These are phyloP conservation scores for Penicillium paneum DNA, from an alignment of 2,329 filamentous ascomycete genomes.

Conservation along the genomic window DNA sequence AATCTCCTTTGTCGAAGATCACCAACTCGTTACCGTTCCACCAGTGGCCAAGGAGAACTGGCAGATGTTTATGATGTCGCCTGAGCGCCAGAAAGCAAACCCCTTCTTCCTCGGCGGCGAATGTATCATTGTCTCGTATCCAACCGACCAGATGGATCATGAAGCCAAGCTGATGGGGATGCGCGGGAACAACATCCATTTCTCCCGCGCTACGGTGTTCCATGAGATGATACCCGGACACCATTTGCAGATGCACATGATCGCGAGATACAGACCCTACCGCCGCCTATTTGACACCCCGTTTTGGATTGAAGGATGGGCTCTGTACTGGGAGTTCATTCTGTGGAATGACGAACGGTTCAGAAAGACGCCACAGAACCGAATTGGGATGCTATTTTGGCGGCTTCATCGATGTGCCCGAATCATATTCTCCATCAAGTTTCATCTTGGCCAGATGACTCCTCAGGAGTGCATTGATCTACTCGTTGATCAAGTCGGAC, in stretches of 20 bases:
- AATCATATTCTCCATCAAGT: slow-evolving; percentile 55
- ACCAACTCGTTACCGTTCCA: slow-evolving; percentile 57
- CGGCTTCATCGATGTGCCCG: slow-evolving; percentile 61
- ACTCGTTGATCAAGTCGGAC: slow-evolving; percentile 56
- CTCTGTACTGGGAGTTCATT: slow-evolving; percentile 61
- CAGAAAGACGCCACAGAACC: slow-evolving; percentile 50
- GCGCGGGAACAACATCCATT: slow-evolving; percentile 54
- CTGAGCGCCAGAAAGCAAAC: slow-evolving; percentile 52
- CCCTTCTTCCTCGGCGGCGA: slow-evolving; percentile 60
- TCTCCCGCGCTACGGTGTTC: slow-evolving; percentile 58
- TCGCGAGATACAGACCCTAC: slow-evolving; percentile 49
- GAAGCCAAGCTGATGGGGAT: slow-evolving; percentile 58
- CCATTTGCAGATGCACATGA: slow-evolving; percentile 48
- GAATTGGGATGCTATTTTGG: slow-evolving; percentile 60
- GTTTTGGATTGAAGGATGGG: slow-evolving; percentile 59
- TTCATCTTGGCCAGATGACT: slow-evolving; percentile 55
- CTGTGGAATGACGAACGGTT: slow-evolving; percentile 56
- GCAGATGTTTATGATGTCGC: slow-evolving; percentile 57
- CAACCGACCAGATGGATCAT: slow-evolving; percentile 30
- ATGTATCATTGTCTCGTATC: slow-evolving; percentile 54
- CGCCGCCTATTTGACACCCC: slow-evolving; percentile 55
- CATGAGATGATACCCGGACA: slow-evolving; percentile 59
- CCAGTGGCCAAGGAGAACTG: slow-evolving; percentile 53
- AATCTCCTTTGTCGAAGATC: slow-evolving; percentile 51
- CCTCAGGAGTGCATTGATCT: slow-evolving; percentile 56